phyloP scores from a whole-genome alignment of 2,329 filamentous ascomycete genomes.

The Cladosporium velox region DNA sequence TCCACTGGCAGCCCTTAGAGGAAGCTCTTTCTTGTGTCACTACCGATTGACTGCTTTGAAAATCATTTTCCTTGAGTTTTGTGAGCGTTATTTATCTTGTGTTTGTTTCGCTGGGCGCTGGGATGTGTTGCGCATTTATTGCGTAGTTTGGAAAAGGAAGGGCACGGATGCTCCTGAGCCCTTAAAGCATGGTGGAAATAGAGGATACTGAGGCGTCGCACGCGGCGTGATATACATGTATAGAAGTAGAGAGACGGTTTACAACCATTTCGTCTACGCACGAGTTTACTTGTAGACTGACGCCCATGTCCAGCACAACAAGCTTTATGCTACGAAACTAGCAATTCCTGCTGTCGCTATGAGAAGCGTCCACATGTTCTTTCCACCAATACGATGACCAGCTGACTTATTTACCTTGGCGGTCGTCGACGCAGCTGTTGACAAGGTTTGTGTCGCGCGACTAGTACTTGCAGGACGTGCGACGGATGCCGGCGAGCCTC shows the following conservation, averaged over 20 bases:
- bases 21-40: neutral
- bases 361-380: neutral
- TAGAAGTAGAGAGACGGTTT: neutral
- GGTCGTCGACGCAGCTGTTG: neutral
- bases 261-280: neutral
- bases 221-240: slow-evolving; percentile 1
- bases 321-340: neutral
- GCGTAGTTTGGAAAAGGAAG: neutral
- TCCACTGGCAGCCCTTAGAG: slow-evolving; percentile 13
- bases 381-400: neutral
- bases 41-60: neutral
- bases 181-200: neutral
- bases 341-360: neutral
- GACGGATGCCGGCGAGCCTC: neutral
- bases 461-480: neutral
- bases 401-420: neutral
- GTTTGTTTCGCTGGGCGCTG: slow-evolving; percentile 5
- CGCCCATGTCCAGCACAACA: neutral
- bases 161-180: neutral
- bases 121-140: neutral
- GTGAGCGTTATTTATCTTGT: slow-evolving; percentile 6
- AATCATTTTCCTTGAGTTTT: slow-evolving; percentile 1
- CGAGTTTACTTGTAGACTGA: neutral
- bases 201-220: neutral
- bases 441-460: neutral